Evolutionary conservation across 345 rosid species (phyloP).

Genomic region (Arabis alpina): DNA sequence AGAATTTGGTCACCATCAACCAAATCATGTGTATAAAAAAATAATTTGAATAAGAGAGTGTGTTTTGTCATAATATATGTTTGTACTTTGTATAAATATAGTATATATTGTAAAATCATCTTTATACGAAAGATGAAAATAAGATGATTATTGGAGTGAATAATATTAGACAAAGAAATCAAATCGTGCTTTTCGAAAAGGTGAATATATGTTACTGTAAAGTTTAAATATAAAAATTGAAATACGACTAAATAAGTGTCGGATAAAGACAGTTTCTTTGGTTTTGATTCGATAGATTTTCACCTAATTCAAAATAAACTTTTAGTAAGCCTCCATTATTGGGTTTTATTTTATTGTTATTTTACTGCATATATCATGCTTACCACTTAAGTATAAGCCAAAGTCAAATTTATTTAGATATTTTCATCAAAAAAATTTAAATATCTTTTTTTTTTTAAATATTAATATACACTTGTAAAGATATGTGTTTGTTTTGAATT

Average conservation of each 20-base stretch:
- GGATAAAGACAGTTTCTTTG: constrained; percentile 28
- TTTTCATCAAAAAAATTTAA: not conserved
- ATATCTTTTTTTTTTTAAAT: not conserved
- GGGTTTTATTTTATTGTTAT: constrained; percentile 1
- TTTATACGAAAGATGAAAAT: constrained; percentile 4
- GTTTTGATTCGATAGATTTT: constrained; percentile 35
- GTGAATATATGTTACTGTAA: constrained; percentile 36
- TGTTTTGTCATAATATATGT: no score
- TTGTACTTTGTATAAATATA: not conserved
- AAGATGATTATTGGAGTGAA: constrained; percentile 30
- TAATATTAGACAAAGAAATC: constrained; percentile 32
- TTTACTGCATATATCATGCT: constrained; percentile 15
- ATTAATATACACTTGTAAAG: constrained; percentile 10
- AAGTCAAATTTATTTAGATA: not conserved
- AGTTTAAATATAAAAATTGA: not conserved
- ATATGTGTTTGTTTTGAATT: not conserved
- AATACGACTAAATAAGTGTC: constrained; percentile 23
- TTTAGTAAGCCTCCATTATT: constrained; percentile 31
- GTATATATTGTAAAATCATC: not conserved
- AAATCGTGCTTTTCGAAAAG: constrained; percentile 42
- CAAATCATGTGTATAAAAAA: not conserved
- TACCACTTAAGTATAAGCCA: constrained; percentile 23
- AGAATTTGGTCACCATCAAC: constrained; percentile 1
- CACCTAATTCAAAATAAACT: constrained; percentile 12
- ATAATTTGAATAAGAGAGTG: not conserved